phyloP scores from a whole-genome alignment of 208 protist genomes.

The Angomonas deanei region DNA sequence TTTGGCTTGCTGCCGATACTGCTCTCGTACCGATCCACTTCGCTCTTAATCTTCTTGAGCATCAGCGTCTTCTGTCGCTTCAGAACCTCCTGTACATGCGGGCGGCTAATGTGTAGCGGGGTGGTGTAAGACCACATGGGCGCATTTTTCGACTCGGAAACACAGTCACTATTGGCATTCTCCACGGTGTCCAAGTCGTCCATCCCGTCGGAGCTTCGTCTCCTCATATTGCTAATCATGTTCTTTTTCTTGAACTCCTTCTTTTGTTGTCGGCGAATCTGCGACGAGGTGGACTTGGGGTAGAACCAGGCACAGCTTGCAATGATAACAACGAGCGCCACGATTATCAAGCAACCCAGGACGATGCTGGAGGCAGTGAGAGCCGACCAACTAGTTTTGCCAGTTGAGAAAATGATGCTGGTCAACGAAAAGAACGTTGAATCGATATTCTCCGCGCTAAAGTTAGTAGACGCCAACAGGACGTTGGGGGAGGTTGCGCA shows the following conservation, averaged over 20 bases:
- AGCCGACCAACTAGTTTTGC: not conserved
- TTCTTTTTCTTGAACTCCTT: not conserved
- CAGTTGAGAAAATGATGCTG: not conserved
- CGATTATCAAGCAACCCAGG: not conserved
- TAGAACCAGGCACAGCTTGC: not conserved
- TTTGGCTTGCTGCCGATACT: not conserved
- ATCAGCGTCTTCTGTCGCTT: not conserved
- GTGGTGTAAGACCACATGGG: not conserved
- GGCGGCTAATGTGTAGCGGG: not conserved
- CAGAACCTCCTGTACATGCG: not conserved
- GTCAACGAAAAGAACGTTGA: not conserved
- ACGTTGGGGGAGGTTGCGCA: not conserved
- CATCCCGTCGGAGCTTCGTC: too few species aligned
- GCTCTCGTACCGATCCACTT: not conserved
- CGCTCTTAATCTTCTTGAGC: not conserved
- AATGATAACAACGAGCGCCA: not conserved
- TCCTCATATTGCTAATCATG: not conserved
- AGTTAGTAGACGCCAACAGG: not conserved
- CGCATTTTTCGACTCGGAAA: not conserved
- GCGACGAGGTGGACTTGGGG: not conserved
- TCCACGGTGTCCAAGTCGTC: too few species aligned
- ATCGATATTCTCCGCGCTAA: not conserved
- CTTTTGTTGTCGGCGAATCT: not conserved
- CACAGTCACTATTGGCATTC: too few species aligned
- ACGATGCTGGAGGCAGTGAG: not conserved